These are phyloP conservation scores for Cyberlindnera euphorbiae DNA, from an alignment of 805 yeast genomes.

Conservation along the genomic window DNA sequence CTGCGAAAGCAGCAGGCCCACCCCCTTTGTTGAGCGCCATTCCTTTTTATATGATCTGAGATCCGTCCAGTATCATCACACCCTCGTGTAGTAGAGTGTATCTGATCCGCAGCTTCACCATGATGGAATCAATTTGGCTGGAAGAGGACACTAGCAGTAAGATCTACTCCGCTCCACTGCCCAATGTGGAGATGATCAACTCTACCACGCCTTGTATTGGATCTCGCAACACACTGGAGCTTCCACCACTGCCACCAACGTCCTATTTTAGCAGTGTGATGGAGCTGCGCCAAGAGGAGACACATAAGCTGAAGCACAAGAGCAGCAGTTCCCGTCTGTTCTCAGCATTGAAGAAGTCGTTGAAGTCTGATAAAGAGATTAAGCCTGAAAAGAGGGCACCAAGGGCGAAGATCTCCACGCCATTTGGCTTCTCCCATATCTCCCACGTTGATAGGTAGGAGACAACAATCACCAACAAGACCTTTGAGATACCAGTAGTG, in stretches of 20 bases:
- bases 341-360: constrained; percentile 29
- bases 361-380: constrained; percentile 8
- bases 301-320: constrained; percentile 4
- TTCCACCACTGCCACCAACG: constrained; percentile 32
- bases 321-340: constrained; percentile 23
- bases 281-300: constrained; percentile 9
- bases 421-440: constrained; percentile 36
- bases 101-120: too few relatives aligned
- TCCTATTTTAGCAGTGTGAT: constrained; percentile 16
- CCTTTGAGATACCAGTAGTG: constrained; percentile 13
- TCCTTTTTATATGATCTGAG: too few relatives aligned
- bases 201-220: constrained; percentile 30
- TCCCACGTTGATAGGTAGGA: constrained; percentile 33
- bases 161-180: constrained; percentile 26
- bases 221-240: constrained; percentile 31
- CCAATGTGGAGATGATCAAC: constrained; percentile 30
- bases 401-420: constrained; percentile 31
- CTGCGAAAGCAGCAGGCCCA: too few relatives aligned
- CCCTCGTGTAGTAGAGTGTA: too few relatives aligned
- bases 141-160: constrained; percentile 33
- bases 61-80: too few relatives aligned
- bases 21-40: too few relatives aligned
- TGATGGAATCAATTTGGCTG: constrained; percentile 39
- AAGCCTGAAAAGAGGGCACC: constrained; percentile 2
- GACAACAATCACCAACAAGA: constrained; percentile 14